phyloP scores from a whole-genome alignment of 2,329 filamentous ascomycete species.

The Microascus cirrosus region DNA sequence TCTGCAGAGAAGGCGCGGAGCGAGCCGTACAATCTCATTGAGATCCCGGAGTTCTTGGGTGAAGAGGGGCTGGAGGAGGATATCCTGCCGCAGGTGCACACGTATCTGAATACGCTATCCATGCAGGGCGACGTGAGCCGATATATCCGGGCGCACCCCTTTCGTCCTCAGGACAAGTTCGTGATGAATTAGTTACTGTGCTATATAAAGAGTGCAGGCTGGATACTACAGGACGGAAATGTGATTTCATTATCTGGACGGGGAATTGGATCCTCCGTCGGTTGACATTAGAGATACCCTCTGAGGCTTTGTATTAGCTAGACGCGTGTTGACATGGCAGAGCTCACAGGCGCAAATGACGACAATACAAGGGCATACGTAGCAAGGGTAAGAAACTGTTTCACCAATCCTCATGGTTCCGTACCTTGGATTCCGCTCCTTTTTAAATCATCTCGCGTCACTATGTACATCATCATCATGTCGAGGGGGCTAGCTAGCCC shows the following conservation, averaged over 20 bases:
- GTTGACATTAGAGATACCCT: too few species aligned
- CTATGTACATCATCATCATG: slow-evolving; percentile 10
- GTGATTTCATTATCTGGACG: neutral
- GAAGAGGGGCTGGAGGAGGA: slow-evolving; percentile 27
- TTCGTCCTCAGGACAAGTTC: slow-evolving; percentile 14
- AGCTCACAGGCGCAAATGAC: too few species aligned
- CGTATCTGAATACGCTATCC: slow-evolving; percentile 46
- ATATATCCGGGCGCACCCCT: slow-evolving; percentile 42
- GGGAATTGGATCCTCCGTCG: neutral
- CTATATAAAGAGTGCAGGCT: neutral
- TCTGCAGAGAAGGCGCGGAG: slow-evolving; percentile 65
- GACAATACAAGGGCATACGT: neutral
- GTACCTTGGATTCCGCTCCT: neutral
- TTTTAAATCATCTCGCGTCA: slow-evolving; percentile 4
- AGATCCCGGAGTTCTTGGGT: slow-evolving; percentile 62
- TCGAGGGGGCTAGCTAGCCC: slow-evolving; percentile 7
- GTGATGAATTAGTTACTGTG: neutral
- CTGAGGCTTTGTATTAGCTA: too few species aligned
- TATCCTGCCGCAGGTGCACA: slow-evolving; percentile 47
- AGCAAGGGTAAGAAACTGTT: neutral
- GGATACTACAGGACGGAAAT: neutral
- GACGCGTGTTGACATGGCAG: neutral
- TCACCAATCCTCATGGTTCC: neutral
- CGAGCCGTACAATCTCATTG: slow-evolving; percentile 75
- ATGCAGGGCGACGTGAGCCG: slow-evolving; percentile 49